A percentile compares a stretch with the other conserved stretches of the same genome.
Conservation (phyloP, 179 eudicot genomes). For the Gypsophila paniculata region DNA sequence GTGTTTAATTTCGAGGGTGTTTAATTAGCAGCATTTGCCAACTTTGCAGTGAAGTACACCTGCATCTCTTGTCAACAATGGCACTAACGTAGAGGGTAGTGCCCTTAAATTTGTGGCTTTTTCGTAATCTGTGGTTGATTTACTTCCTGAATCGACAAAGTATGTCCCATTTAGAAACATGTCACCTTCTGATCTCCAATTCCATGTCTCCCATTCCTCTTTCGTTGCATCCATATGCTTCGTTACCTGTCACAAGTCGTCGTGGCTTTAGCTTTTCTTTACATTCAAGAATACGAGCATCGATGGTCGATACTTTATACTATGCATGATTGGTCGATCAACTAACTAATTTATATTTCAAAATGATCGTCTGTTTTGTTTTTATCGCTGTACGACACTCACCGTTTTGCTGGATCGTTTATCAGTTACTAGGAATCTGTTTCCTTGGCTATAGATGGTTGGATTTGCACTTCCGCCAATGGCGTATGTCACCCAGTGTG, state of each 20-base stretch:
- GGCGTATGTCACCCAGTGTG: slow-evolving; percentile 13
- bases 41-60: slow-evolving; percentile 8
- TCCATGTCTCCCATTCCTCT: slow-evolving; percentile 10
- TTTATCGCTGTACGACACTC: neutral
- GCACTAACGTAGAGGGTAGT: neutral
- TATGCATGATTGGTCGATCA: neutral
- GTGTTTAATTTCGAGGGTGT: neutral
- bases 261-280: neutral
- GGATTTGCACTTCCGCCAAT: slow-evolving; percentile 17
- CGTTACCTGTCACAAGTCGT: slow-evolving; percentile 4
- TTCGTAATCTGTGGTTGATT: neutral
- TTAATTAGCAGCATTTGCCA: slow-evolving; percentile 5
- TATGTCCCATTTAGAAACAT: slow-evolving; percentile 5
- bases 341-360: too few species aligned
- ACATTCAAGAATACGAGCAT: neutral
- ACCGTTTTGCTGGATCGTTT: neutral
- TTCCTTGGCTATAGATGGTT: slow-evolving; percentile 16
- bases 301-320: neutral
- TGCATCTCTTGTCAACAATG: slow-evolving; percentile 8
- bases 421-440: slow-evolving; percentile 6
- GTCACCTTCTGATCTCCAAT: slow-evolving; percentile 16
- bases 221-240: neutral
- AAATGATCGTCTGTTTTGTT: too few species aligned
- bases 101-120: neutral
- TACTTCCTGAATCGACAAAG: neutral